Percentiles rank a stretch among this genome's conserved stretches.
Evolutionary conservation across 2,329 filamentous ascomycete genomes (phyloP).

Genomic region (Incumbomyces lentus): DNA sequence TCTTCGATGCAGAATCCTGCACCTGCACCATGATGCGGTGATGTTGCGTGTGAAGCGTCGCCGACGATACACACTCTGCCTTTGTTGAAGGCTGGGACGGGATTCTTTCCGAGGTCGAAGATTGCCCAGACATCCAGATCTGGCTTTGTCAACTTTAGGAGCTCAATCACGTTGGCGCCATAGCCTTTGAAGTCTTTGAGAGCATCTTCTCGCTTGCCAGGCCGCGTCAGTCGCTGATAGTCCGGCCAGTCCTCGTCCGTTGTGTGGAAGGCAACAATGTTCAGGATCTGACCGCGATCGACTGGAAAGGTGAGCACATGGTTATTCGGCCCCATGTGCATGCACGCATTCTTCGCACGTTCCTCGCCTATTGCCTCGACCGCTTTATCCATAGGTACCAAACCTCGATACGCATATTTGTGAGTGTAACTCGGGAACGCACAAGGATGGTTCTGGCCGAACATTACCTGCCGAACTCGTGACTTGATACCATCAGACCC

Average conservation of each 20-base stretch:
- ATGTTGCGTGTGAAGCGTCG: constrained; percentile 34
- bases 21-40: constrained; percentile 33
- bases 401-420: constrained; percentile 51
- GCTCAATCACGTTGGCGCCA: constrained; percentile 15
- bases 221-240: constrained; percentile 30
- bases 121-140: constrained; percentile 30
- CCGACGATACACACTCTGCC: constrained; percentile 28
- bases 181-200: constrained; percentile 17
- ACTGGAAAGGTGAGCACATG: constrained; percentile 55
- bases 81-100: constrained; percentile 29
- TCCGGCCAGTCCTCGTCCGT: constrained; percentile 33
- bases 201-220: constrained; percentile 19
- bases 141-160: constrained; percentile 23
- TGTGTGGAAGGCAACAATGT: constrained; percentile 42
- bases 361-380: constrained; percentile 39
- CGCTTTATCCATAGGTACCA: constrained; percentile 50
- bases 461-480: constrained; percentile 40
- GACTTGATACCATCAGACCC: constrained; percentile 58
- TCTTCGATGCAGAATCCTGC: constrained; percentile 28
- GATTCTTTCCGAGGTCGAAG: constrained; percentile 30
- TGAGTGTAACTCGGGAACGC: constrained; percentile 39
- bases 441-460: constrained; percentile 38
- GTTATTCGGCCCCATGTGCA: constrained; percentile 47
- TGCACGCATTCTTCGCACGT: constrained; percentile 35
- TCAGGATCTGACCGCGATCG: constrained; percentile 46